Base-by-base conservation (phyloP, 2,329 filamentous ascomycete species). In the Ophiobolus disseminans region DNA sequence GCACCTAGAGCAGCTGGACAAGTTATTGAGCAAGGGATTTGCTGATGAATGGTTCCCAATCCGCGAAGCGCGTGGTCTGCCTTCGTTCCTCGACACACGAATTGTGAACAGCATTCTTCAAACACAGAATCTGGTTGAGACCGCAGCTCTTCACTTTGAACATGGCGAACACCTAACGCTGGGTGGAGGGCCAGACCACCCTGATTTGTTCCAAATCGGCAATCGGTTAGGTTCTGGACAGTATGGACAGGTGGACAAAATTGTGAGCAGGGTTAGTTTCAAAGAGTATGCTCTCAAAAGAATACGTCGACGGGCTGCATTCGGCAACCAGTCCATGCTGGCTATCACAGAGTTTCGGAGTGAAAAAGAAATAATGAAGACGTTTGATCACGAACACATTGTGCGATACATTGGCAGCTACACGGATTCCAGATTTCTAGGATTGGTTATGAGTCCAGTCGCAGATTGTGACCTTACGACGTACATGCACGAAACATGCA, bases 271-370 rank as follows among this genome's bases (percentile, higher is more conserved):
- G 19, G 48, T 64, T 8, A 70, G 60, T 17, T 64, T 50, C 34
- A 57, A 47, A 10, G 41, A 64, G 16, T 72, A 63, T 50, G 69
- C 69, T 3, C 51, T 62, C 4, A 73, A 74, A 36, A 55, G 62
- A 4, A 59, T 72, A 22, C 50, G 44, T 4, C 46, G 67, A 17
- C 26, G 53, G 5, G 22, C 34, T 3, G 50, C 50, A 3, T 65
- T 63, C 26, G 40, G 53, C 25, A 55, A 43, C 8, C 36, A 30
- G 4, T 39, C 47, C 3, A 32, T 20, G 16, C 54, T 53, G 20
- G 38, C 37, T 7, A 38, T 71, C 22, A 36, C 51, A 7, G 40
- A 36, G 2, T 70, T 71, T 40, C 30, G 52, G 11, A 47, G 26
- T 5, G 70, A 73, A 39, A 51, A 69, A 13, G 23, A 54, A 5